Percentiles rank a stretch among this genome's conserved stretches.
phyloP scores from a whole-genome alignment of 345 rosid genomes.

The Corchorus capsularis region DNA sequence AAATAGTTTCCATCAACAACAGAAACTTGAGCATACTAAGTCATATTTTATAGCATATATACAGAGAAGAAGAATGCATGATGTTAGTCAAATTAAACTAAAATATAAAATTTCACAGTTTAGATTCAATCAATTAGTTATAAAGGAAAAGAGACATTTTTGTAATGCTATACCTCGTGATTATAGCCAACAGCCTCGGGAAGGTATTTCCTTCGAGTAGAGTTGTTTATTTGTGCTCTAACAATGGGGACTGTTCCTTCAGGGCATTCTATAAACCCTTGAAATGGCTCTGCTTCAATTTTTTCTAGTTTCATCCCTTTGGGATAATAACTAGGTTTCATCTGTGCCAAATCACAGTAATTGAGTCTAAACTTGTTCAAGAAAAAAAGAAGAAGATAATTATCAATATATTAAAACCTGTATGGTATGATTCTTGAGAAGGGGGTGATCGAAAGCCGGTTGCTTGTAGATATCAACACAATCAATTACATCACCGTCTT shows the following conservation, averaged over 20 bases:
- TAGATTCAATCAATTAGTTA: no score
- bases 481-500: conserved; percentile 52
- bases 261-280: no score
- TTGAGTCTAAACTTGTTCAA: no score
- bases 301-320: no score
- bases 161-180: conserved; percentile 25
- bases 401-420: conserved; percentile 32
- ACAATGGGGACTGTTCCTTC: no score
- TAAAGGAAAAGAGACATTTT: no score
- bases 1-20: neutral
- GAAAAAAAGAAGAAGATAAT: no score
- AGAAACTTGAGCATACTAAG: conserved; percentile 25
- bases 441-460: conserved; percentile 54
- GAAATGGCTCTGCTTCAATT: no score
- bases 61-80: neutral
- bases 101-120: neutral
- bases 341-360: no score
- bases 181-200: neutral
- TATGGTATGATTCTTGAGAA: conserved; percentile 43
- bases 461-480: conserved; percentile 56
- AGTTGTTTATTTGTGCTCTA: no score
- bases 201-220: no score
- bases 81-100: neutral
- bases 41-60: neutral
- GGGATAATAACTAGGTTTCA: no score